Conservation (phyloP, 2,329 filamentous ascomycete species). For the Calonectria hongkongensis region DNA sequence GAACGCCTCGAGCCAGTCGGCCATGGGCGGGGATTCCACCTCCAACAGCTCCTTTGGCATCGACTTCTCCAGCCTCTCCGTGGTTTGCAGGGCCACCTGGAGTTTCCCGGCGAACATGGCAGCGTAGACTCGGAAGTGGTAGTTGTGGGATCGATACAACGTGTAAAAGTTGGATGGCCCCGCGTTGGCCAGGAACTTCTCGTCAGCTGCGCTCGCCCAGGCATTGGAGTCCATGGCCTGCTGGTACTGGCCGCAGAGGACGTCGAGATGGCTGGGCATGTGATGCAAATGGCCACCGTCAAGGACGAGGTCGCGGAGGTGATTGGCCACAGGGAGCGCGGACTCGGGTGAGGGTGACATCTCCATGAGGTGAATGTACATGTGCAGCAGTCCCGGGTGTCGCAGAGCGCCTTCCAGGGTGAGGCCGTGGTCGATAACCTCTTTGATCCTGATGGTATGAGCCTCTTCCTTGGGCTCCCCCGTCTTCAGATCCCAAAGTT, state of each 20-base stretch:
- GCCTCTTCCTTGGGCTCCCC: conserved; percentile 56
- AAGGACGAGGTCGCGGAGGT: conserved; percentile 78
- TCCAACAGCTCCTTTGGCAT: conserved; percentile 79
- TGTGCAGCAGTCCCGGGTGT: conserved; percentile 84
- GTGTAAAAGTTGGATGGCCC: conserved; percentile 84
- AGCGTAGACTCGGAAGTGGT: conserved; percentile 84
- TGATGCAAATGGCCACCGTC: conserved; percentile 83
- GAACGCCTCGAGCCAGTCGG: conserved; percentile 85
- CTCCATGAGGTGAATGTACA: conserved; percentile 87
- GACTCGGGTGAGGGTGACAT: conserved; percentile 81
- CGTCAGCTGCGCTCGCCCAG: conserved; percentile 79
- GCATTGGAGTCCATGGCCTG: conserved; percentile 80
- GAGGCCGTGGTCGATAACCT: conserved; percentile 67
- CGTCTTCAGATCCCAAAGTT: conserved; percentile 64
- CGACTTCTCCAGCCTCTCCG: conserved; percentile 74
- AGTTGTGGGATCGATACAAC: conserved; percentile 84
- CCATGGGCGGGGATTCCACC: conserved; percentile 81
- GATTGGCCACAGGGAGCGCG: conserved; percentile 76
- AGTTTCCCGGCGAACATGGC: conserved; percentile 85
- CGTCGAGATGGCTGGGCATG: conserved; percentile 86
- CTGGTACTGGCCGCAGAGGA: conserved; percentile 81
- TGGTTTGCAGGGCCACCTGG: conserved; percentile 76
- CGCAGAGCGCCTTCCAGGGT: conserved; percentile 58
- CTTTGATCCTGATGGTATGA: conserved; percentile 55
- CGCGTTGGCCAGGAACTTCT: conserved; percentile 75